Base-by-base conservation (phyloP, 768 basidiomycete species). In the Holtermanniella nyarrowii region DNA sequence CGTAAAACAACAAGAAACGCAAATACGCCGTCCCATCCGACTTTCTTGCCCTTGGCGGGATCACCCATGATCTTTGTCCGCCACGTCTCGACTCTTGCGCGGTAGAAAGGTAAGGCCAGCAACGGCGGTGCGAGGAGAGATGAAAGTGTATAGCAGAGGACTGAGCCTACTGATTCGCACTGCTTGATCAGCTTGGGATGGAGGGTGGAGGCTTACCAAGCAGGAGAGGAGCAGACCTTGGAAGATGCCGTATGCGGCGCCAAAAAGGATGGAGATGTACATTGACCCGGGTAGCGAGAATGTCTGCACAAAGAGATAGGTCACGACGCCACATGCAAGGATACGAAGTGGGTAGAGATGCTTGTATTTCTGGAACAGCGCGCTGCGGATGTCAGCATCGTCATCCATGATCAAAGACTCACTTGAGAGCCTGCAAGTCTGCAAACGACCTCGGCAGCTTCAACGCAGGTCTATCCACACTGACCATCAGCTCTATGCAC, bases 251-350 rank as follows among this genome's bases (percentile, higher is more conserved):
- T 89, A 97, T 3, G 95, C 85, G 0, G 93, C 93, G 26, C 93
- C 93, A 18, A 86, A 90, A 12, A 96, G 81, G 63, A 97, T 95
- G 48, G 89, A 89, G 44, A 97, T 80, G 68, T 97, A 97, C 90
- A 97, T 93, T 41, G 89, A 93, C 1, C 91, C 91, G 0, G 93
- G 91, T 13, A 96, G 78, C 5, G 90, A 91, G 73, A 96, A 97
- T 0, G 89, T 88, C 76, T 97, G 91, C 5, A 96, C 77, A 73
- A 95, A 97, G 61, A 96, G 78, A 71, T 93, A 96, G 1, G 87
- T 85, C 46, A 79, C 80, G 54, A 88, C 80, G 73, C 87, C 96
- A 71, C 87, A 91, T 26, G 90, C 69, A 45, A 95, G 74, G 55
- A 91, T 86, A 44, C 88, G 80, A 70, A 77, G 80, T 3, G 88